Evolutionary conservation across 768 basidiomycete genomes (phyloP), one percentile per base, ranked within the genome.

Genomic region (Russula emetica): DNA sequence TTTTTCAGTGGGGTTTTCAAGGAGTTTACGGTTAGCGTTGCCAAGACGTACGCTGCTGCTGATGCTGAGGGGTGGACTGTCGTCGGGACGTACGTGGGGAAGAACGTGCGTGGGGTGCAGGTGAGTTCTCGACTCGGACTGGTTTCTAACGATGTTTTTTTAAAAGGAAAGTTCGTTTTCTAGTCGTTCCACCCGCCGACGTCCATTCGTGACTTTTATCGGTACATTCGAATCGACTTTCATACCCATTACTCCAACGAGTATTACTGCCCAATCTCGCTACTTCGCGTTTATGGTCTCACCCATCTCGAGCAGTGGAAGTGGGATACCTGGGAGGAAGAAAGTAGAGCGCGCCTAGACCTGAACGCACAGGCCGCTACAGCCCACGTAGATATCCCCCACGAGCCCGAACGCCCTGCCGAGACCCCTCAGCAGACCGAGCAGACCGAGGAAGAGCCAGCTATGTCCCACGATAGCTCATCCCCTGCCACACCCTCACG

Each of bases 301-400:
- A 98, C 94, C 1, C 94, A 98, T 76, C 85, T 98, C 67, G 95
- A 98, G 66, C 85, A 94, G 70, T 98, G 91, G 85, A 95, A 96
- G 69, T 90, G 92, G 88, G 91, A 92, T 55, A 78, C 79, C 7
- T 93, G 90, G 90, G 84, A 89, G 69, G 81, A 78, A 4, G 87
- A 90, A 71, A 88, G 87, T 67, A 78, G 74, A 44, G 78, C 78
- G 1, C 81, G 81, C 60, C 71, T 73, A 38, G 70, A 66, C 45
- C 78, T 76, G 22, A 77, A 77, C 26, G 55, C 64, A 0, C 64
- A 53, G 3, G 18, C 26, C 24, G 24, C 36, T 2, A 55, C 54
- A 10, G 44, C 61, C 8, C 64, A 72, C 6, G 71, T 70, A 13
- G 78, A 79, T 16, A 54, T 62, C 18, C 24, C 59, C 16, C 50